Base-by-base conservation (phyloP, 2,329 filamentous ascomycete genomes). In the Coleophoma cylindrospora region DNA sequence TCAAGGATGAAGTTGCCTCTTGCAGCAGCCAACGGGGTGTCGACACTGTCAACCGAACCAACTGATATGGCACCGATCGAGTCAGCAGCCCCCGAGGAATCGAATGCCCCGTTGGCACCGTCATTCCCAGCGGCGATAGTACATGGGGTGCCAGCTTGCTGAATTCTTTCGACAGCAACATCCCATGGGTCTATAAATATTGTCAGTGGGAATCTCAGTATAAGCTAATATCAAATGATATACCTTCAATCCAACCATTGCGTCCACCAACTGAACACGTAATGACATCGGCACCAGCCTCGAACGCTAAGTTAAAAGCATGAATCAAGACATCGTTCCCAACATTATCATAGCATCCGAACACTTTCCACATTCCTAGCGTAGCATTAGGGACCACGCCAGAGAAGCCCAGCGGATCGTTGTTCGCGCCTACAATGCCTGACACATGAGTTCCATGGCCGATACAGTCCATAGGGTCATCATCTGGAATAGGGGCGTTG, bases 381-480 rank as follows among this genome's bases (percentile, higher is more conserved):
- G 40, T 40, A 13, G 50, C 50, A 14, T 41, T 41, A 5, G 50
- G 50, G 22, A 41, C 45, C 13, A 48, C 48, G 15, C 51, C 34
- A 40, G 12, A 19, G 10, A 19, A 49, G 22, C 13, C 6, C 7
- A 15, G 11, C 4, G 13, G 13, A 41, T 41, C 15, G 6, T 17
- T 17, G 3, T 19, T 8, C 2, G 38, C 38, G 7, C 13, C 70
- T 37, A 72, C 66, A 32, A 68, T 68, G 46, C 70, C 70, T 27
- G 70, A 62, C 22, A 67, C 65, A 43, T 69, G 57, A 5, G 57
- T 52, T 12, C 57, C 56, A 27, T 58, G 57, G 4, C 57, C 57
- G 15, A 50, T 36, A 61, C 61, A 63, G 36, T 65, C 58, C 22
- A 63, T 64, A 10, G 68, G 68, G 50, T 70, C 68, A 10, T 55